phyloP scores from a whole-genome alignment of 202 grass and related monocot species.

The Saccharum hybrid region DNA sequence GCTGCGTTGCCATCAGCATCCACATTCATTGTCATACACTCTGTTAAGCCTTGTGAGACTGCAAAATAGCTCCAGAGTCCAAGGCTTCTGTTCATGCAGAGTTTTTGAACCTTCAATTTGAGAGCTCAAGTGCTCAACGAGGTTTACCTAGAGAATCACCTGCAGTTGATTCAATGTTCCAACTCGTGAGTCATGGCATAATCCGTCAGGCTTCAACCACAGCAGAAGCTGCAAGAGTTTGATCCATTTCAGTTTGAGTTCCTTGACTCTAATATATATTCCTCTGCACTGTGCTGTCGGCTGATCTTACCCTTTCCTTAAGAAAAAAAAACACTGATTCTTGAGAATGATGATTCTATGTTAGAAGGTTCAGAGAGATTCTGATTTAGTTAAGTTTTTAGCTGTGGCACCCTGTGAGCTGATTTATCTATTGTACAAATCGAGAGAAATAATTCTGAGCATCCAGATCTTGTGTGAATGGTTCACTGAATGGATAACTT shows the following conservation, averaged over 20 bases:
- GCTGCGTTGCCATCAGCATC: no score
- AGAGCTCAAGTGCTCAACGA: neutral
- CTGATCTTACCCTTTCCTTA: neutral
- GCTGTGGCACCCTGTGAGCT: neutral
- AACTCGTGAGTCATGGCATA: neutral
- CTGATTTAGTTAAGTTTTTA: neutral
- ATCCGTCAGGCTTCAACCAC: neutral
- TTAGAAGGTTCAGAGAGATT: neutral
- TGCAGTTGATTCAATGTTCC: neutral
- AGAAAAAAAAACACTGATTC: neutral
- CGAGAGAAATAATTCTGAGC: neutral
- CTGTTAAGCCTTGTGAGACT: neutral
- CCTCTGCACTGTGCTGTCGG: neutral
- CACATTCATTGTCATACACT: conserved; percentile 4
- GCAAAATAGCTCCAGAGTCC: conserved; percentile 1
- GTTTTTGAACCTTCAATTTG: conserved; percentile 21
- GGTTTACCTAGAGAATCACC: neutral
- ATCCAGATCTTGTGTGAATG: neutral
- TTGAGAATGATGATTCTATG: neutral
- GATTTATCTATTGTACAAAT: neutral
- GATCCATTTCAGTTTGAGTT: conserved; percentile 22
- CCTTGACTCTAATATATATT: neutral
- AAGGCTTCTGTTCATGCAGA: neutral
- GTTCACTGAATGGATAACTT: neutral
- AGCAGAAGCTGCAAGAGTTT: neutral